These are phyloP conservation scores for Alternaria brassicicola DNA, from an alignment of 2,329 filamentous ascomycete species.

Conservation along the genomic window DNA sequence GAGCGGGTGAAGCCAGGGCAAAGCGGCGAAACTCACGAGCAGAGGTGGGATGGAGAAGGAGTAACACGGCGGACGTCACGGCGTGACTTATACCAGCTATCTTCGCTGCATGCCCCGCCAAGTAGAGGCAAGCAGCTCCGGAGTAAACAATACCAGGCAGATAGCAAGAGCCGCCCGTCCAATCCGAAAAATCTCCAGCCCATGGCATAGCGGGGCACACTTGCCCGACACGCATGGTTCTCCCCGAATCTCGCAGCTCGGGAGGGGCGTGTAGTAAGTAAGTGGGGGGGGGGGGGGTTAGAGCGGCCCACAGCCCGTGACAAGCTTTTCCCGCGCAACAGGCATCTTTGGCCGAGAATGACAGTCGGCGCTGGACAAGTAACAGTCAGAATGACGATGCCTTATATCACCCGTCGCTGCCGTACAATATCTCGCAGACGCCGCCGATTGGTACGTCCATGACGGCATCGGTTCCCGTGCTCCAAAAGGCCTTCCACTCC, in stretches of 20 bases:
- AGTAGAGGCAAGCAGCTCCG: conserved; percentile 20
- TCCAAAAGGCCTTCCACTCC: conserved; percentile 87
- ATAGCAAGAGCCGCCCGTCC: conserved; percentile 13
- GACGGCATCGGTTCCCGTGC: conserved; percentile 90
- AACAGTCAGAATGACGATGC: conserved; percentile 23
- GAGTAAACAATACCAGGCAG: conserved; percentile 10
- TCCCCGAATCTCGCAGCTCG: conserved; percentile 30
- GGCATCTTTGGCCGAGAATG: neutral
- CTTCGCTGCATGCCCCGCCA: conserved; percentile 16
- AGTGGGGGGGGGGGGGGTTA: too few relatives aligned
- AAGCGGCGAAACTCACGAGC: conserved; percentile 8
- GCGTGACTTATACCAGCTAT: conserved; percentile 23
- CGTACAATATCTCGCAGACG: conserved; percentile 93
- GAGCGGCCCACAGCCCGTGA: conserved; percentile 13
- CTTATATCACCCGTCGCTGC: conserved; percentile 53
- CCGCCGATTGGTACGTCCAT: conserved; percentile 96
- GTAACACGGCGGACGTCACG: neutral
- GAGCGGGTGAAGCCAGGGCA: conserved; percentile 14
- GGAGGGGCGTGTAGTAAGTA: conserved; percentile 26
- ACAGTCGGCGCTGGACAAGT: conserved; percentile 8
- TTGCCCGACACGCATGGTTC: conserved; percentile 16
- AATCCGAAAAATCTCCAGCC: conserved; percentile 11
- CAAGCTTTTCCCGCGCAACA: conserved; percentile 23
- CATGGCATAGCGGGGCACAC: conserved; percentile 18
- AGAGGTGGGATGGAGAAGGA: conserved; percentile 1